Evolutionary conservation across 208 protist species (phyloP).

Genomic region (Balamuthia mandrillaris): DNA sequence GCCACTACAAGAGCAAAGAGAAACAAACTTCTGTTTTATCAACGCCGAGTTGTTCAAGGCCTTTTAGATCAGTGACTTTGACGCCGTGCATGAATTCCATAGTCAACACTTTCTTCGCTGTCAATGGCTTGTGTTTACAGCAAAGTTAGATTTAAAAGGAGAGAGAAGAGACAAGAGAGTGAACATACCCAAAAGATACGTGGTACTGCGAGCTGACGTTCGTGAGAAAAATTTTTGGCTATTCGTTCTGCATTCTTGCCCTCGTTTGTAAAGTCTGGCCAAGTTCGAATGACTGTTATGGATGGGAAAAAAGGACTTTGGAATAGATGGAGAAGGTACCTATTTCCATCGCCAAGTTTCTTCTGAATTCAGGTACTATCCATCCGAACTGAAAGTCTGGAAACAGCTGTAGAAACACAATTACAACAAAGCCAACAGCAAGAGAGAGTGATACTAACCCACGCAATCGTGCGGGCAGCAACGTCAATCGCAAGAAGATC

Average conservation of each 20-base stretch:
- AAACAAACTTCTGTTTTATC: constrained; percentile 35
- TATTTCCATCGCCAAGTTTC: constrained; percentile 51
- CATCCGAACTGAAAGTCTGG: constrained; percentile 51
- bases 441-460: neutral
- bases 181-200: constrained; percentile 13
- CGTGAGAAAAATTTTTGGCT: constrained; percentile 69
- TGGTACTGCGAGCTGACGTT: constrained; percentile 63
- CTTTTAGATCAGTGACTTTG: constrained; percentile 53
- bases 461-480: neutral
- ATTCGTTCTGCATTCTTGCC: constrained; percentile 83
- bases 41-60: constrained; percentile 38
- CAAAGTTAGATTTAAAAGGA: too few species aligned
- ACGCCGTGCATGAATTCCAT: constrained; percentile 88
- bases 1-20: neutral
- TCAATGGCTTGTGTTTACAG: too few species aligned
- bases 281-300: neutral
- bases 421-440: constrained; percentile 73
- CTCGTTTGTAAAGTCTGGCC: constrained; percentile 85
- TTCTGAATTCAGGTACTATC: constrained; percentile 72
- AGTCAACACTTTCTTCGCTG: constrained; percentile 76
- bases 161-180: constrained; percentile 71
- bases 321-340: neutral
- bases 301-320: neutral
- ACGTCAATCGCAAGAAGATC: constrained; percentile 64
- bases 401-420: constrained; percentile 67